Conservation (phyloP, 2,329 filamentous ascomycete species). For the Talaromyces funiculosus region DNA sequence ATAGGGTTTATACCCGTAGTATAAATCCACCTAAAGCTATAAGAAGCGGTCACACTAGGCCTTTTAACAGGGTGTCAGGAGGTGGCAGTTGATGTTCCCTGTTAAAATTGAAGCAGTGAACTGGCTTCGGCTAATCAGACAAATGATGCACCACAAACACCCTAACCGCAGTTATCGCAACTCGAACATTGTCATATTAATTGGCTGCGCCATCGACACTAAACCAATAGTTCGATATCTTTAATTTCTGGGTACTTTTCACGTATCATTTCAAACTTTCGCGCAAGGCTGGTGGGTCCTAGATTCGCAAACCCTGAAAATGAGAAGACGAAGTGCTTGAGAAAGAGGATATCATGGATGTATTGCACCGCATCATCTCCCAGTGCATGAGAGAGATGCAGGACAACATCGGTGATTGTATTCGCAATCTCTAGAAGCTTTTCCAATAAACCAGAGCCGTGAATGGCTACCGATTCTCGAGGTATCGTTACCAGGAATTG, state of each 20-base stretch:
- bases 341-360: constrained; percentile 51
- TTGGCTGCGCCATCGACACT: constrained; percentile 2
- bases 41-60: too few species aligned
- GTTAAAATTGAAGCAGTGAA: too few species aligned
- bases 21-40: too few species aligned
- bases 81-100: too few species aligned
- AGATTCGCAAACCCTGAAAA: constrained; percentile 46
- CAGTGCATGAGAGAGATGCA: constrained; percentile 46
- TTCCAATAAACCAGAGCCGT: constrained; percentile 53
- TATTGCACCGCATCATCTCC: constrained; percentile 44
- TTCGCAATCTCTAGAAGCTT: constrained; percentile 58
- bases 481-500: constrained; percentile 39
- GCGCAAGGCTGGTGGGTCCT: constrained; percentile 40
- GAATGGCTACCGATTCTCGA: constrained; percentile 47
- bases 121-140: too few species aligned
- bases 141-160: too few species aligned
- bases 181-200: too few species aligned
- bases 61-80: too few species aligned
- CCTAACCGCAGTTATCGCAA: too few species aligned
- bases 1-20: too few species aligned
- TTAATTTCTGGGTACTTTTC: constrained; percentile 20
- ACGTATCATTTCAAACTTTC: constrained; percentile 35
- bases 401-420: constrained; percentile 54
- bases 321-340: constrained; percentile 48
- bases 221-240: constrained; percentile 11